phyloP scores from a whole-genome alignment of 2,329 filamentous ascomycete species.

The Drechmeria coniospora region DNA sequence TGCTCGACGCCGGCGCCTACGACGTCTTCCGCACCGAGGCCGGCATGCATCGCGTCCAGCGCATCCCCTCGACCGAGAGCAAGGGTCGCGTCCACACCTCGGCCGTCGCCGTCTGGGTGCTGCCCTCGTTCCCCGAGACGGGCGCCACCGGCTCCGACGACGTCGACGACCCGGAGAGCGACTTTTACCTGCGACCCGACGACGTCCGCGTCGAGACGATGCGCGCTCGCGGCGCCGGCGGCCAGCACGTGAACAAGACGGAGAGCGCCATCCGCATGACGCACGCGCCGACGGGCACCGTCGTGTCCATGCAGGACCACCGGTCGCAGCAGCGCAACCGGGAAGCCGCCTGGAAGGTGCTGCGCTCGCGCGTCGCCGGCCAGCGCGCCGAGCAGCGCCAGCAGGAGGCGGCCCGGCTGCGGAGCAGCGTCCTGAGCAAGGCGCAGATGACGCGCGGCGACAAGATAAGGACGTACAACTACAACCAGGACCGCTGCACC shows the following conservation, averaged over 20 bases:
- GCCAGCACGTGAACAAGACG: constrained; percentile 97
- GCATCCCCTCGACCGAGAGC: constrained; percentile 79
- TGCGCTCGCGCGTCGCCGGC: constrained; percentile 72
- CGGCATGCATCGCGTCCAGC: constrained; percentile 88
- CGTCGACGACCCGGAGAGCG: constrained; percentile 70
- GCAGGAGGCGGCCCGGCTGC: constrained; percentile 57
- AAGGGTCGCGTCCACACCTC: constrained; percentile 89
- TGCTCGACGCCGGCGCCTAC: constrained; percentile 65
- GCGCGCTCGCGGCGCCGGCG: constrained; percentile 80
- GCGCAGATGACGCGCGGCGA: constrained; percentile 79
- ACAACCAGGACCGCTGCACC: constrained; percentile 60
- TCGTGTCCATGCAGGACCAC: constrained; percentile 84
- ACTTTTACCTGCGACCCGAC: constrained; percentile 75
- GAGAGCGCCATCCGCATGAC: constrained; percentile 91
- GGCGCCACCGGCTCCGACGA: constrained; percentile 34
- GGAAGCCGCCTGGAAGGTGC: constrained; percentile 69
- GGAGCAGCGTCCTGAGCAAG: constrained; percentile 63
- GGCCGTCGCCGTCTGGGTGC: constrained; percentile 79
- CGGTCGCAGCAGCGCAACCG: constrained; percentile 84
- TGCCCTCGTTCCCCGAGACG: constrained; percentile 62
- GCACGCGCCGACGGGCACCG: constrained; percentile 72
- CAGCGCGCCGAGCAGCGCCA: constrained; percentile 68
- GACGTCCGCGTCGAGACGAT: constrained; percentile 82
- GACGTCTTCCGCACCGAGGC: constrained; percentile 72
- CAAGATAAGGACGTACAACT: constrained; percentile 90